These are phyloP conservation scores for Cairneyella variabilis DNA, from an alignment of 495 filamentous ascomycete genomes.

Conservation along the genomic window DNA sequence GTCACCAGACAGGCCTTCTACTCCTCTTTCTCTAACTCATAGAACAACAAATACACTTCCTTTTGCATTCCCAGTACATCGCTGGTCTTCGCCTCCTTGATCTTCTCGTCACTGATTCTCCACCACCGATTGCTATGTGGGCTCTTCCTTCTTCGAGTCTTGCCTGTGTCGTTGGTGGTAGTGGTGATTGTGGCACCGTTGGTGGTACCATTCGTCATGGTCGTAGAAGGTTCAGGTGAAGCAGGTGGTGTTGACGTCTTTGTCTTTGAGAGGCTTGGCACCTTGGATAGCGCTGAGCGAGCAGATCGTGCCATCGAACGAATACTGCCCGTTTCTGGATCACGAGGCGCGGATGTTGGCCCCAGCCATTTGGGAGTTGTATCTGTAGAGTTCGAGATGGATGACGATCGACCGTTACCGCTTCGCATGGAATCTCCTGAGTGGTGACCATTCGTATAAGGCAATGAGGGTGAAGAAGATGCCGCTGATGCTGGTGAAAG, in stretches of 20 bases:
- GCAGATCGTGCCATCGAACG: conserved; percentile 41
- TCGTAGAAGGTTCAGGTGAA: background rate
- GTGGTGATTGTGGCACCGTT: background rate
- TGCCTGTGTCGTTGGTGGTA: conserved; percentile 10
- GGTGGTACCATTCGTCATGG: background rate
- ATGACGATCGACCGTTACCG: too few species aligned
- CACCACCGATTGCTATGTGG: conserved; percentile 85
- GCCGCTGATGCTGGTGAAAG: conserved; percentile 24
- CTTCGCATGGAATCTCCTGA: too few species aligned
- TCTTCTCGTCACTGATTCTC: conserved; percentile 96
- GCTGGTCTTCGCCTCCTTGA: conserved; percentile 86
- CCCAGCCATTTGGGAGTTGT: conserved; percentile 7
- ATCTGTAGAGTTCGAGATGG: conserved; percentile 1
- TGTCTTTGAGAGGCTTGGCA: conserved; percentile 26
- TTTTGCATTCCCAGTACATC: conserved; percentile 92
- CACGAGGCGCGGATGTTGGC: conserved; percentile 22
- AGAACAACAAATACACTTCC: conserved; percentile 95
- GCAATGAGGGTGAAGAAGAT: conserved; percentile 22
- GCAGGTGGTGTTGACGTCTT: conserved; percentile 5
- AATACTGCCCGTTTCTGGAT: conserved; percentile 34
- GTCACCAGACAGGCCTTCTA: too few species aligned
- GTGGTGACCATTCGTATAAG: conserved; percentile 10
- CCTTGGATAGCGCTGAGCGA: conserved; percentile 35
- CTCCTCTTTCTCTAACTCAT: conserved; percentile 59
- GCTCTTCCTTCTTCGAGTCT: conserved; percentile 38